A percentile compares a stretch with the other conserved stretches of the same genome.
Conservation (phyloP, 148 eudicot genomes). For the Camellia japonica region DNA sequence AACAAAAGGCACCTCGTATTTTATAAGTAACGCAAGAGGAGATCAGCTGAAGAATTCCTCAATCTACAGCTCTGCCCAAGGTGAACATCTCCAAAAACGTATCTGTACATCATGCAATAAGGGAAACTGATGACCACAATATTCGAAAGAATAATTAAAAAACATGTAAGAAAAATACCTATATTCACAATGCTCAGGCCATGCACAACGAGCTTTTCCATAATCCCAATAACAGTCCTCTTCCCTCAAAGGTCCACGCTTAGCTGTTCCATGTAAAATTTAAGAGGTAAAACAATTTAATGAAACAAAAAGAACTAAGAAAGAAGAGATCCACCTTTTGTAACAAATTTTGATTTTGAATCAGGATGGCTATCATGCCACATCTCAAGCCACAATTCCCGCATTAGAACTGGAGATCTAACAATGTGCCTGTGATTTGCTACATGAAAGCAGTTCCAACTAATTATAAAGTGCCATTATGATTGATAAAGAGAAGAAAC, state of each 20-base stretch:
- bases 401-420: slow-evolving; percentile 78
- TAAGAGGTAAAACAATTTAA: slow-evolving; percentile 13
- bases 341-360: slow-evolving; percentile 71
- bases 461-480: slow-evolving; percentile 5
- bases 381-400: slow-evolving; percentile 98
- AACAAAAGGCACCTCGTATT: slow-evolving; percentile 10
- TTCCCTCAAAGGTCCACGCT: slow-evolving; percentile 90
- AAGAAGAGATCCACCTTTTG: slow-evolving; percentile 52
- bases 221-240: slow-evolving; percentile 98
- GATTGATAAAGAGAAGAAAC: slow-evolving; percentile 13
- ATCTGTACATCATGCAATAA: slow-evolving; percentile 43
- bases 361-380: slow-evolving; percentile 97
- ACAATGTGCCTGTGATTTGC: slow-evolving; percentile 97
- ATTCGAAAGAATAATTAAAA: slow-evolving; percentile 1
- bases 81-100: slow-evolving; percentile 94
- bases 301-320: not conserved
- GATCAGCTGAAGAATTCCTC: slow-evolving; percentile 67
- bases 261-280: slow-evolving; percentile 36
- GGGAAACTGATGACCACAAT: not conserved
- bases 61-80: slow-evolving; percentile 95
- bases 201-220: slow-evolving; percentile 96
- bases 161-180: slow-evolving; percentile 41
- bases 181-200: slow-evolving; percentile 93
- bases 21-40: slow-evolving; percentile 65
- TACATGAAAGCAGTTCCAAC: slow-evolving; percentile 29